Evolutionary conservation across 768 basidiomycete genomes (phyloP).

Genomic region (Termitomyces heimii): DNA sequence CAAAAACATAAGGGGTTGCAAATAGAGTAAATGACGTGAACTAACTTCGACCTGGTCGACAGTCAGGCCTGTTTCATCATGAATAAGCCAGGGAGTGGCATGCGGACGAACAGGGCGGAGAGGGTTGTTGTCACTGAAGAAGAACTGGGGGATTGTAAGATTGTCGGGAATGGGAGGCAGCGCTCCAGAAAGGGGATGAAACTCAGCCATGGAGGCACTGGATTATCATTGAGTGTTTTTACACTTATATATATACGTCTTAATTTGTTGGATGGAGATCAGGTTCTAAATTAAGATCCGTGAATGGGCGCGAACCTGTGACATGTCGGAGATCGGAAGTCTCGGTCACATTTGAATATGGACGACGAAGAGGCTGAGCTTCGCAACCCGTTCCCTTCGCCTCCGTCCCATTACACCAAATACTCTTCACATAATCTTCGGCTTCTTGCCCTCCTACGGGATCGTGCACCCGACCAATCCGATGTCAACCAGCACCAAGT

Average conservation of each 20-base stretch:
- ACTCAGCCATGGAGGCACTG: slow-evolving; percentile 23
- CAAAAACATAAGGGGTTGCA: background rate
- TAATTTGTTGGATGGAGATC: background rate
- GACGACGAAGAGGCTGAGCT: slow-evolving; percentile 74
- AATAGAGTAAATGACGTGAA: background rate
- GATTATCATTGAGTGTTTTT: background rate
- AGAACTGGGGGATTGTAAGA: slow-evolving; percentile 61
- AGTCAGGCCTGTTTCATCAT: slow-evolving; percentile 44
- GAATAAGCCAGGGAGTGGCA: slow-evolving; percentile 50
- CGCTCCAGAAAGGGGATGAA: slow-evolving; percentile 21
- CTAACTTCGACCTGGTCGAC: slow-evolving; percentile 44
- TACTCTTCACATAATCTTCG: slow-evolving; percentile 73
- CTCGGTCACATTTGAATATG: slow-evolving; percentile 29
- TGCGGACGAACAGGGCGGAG: slow-evolving; percentile 38
- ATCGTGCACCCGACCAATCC: slow-evolving; percentile 41
- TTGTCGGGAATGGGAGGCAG: slow-evolving; percentile 52
- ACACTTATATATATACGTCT: background rate
- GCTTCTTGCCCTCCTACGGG: slow-evolving; percentile 56
- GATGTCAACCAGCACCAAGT: slow-evolving; percentile 53
- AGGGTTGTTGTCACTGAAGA: slow-evolving; percentile 40
- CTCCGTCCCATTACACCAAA: slow-evolving; percentile 76
- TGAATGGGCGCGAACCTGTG: background rate
- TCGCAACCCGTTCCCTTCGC: slow-evolving; percentile 85
- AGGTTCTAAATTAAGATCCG: background rate
- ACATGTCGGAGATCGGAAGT: background rate